Base-by-base conservation (phyloP, 345 rosid species). In the Gossypium arboreum region DNA sequence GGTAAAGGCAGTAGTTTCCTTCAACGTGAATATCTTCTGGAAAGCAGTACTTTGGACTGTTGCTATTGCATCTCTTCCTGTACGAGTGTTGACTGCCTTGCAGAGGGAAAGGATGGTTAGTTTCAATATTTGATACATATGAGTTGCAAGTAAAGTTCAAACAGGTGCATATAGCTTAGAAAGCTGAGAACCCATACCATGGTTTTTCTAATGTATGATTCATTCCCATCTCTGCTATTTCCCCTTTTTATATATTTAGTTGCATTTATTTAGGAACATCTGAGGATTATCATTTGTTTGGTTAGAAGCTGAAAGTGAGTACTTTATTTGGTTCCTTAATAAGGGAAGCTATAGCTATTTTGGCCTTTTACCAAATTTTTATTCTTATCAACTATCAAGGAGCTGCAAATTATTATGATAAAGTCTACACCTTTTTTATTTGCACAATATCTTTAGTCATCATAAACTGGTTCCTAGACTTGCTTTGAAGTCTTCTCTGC, bases 41-140 rank as follows among this genome's bases (percentile, higher is more conserved):
- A 86, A 82, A 78, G 52, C 82, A 64, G 79, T 89, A 13, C 66
- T 84, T 47, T 89, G 88, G 73, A 59, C 75, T 4, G 51, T 82
- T 71, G 87, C 92, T 73, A 79, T 94, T 58, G 29, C 82, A 58
- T 79, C 90, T 51, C 86, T 88, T 74, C 97, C 97, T 2, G 9
- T 77, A 12, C 88, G 91, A 7, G 55, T 94, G 68, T 73, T 86
- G 18, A 87, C 86, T 51, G 90, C 88, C 15, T 68, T 92, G 66
- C 87, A 80, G 47, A 82, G 91, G 73, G 97, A 92, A 79, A 83
- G 78, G 56, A 80, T 83, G 98, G 98, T 92, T 76, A 27, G 92
- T 86, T 50, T 65, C 48, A 13, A 44, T 43, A 59, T 12, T 24
- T 16, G 8, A 24, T 59, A 5, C 18, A 4, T 52, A 52, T 52